phyloP scores from a whole-genome alignment of 306 rosid species.

The Rubus parviflorus region DNA sequence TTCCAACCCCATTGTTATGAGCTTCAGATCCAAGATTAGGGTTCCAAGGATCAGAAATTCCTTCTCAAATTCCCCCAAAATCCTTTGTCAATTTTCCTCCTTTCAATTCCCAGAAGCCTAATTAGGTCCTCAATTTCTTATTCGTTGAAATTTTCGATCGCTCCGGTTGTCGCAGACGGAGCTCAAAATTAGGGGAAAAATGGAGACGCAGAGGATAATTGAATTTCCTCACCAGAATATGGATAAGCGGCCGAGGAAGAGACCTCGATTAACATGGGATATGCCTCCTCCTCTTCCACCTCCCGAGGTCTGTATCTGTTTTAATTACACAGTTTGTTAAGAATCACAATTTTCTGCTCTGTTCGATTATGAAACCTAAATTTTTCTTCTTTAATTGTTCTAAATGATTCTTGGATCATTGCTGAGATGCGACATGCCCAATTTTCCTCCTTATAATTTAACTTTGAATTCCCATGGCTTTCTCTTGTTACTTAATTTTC shows the following conservation, averaged over 20 bases:
- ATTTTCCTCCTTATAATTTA: background rate
- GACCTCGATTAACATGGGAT: slow-evolving; percentile 78
- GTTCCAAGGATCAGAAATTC: slow-evolving; percentile 24
- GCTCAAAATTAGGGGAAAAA: slow-evolving; percentile 32
- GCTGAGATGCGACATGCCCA: background rate
- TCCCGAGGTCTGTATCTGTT: slow-evolving; percentile 44
- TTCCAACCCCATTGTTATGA: slow-evolving; percentile 15
- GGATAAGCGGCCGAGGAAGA: slow-evolving; percentile 80
- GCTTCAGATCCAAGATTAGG: slow-evolving; percentile 43
- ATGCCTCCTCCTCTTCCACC: slow-evolving; percentile 62
- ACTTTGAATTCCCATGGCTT: background rate
- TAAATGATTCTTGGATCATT: background rate
- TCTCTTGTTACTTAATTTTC: background rate
- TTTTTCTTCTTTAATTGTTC: background rate
- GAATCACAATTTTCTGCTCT: background rate
- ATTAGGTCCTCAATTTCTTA: slow-evolving; percentile 4
- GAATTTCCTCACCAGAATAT: slow-evolving; percentile 68
- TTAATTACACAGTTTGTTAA: background rate
- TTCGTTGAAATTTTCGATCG: slow-evolving; percentile 11
- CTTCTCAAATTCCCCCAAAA: background rate
- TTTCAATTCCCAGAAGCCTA: slow-evolving; percentile 6
- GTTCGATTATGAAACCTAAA: background rate
- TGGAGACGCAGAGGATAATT: slow-evolving; percentile 74
- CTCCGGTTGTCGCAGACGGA: slow-evolving; percentile 18
- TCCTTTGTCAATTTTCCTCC: slow-evolving; percentile 5